These are phyloP conservation scores for Nicotiana tomentosiformis DNA, from an alignment of 257 asterid genomes.

Conservation along the genomic window DNA sequence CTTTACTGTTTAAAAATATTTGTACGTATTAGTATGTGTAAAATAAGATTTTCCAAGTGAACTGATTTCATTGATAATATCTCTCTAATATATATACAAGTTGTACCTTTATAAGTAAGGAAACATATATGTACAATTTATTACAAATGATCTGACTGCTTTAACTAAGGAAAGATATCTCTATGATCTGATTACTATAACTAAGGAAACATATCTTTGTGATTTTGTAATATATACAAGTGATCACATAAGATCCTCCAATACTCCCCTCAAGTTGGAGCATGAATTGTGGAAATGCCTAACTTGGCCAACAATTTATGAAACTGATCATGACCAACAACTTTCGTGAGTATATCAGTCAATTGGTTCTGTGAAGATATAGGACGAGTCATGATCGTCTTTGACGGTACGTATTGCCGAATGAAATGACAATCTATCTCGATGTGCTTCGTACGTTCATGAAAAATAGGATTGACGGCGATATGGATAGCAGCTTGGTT, in stretches of 20 bases:
- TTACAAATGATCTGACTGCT: background rate
- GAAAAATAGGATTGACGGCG: background rate
- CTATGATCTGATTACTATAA: background rate
- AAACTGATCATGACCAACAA: background rate
- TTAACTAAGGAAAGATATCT: background rate
- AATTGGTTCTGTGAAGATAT: background rate
- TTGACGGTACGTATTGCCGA: background rate
- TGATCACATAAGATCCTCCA: background rate
- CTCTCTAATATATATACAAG: background rate
- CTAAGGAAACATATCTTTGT: background rate
- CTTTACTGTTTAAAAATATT: too few relatives aligned
- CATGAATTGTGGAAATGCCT: background rate
- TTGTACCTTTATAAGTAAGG: background rate
- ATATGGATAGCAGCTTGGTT: background rate
- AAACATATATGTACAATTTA: background rate
- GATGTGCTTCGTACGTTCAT: background rate
- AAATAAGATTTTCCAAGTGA: background rate
- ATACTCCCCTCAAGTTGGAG: background rate
- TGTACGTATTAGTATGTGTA: background rate
- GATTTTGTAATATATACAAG: background rate
- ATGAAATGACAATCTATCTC: background rate
- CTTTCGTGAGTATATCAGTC: background rate
- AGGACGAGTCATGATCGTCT: background rate
- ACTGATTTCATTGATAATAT: background rate
- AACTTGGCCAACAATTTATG: background rate